Percentiles rank a stretch among this genome's conserved stretches.
Conservation (phyloP, 441 rosid species). For the Gossypium laxum region DNA sequence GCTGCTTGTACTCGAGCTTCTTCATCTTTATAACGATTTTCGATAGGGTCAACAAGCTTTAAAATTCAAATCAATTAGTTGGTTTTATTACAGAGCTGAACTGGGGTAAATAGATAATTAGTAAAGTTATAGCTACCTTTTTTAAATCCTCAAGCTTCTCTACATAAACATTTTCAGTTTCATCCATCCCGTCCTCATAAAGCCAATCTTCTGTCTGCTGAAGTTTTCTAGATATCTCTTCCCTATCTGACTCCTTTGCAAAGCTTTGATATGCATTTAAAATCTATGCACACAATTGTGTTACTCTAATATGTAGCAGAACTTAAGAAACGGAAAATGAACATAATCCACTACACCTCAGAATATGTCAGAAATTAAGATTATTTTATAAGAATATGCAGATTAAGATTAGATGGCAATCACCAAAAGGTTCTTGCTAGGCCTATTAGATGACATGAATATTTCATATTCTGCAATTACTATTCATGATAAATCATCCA, state of each 20-base stretch:
- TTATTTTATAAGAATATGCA: background rate
- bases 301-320: constrained; percentile 6
- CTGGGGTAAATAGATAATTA: background rate
- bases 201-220: constrained; percentile 66
- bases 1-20: constrained; percentile 47
- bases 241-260: constrained; percentile 44
- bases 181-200: constrained; percentile 62
- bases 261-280: constrained; percentile 40
- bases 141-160: constrained; percentile 44
- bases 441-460: background rate
- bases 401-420: background rate
- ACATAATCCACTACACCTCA: background rate
- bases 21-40: constrained; percentile 48
- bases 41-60: constrained; percentile 55
- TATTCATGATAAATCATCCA: background rate
- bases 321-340: background rate
- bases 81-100: background rate
- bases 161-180: constrained; percentile 44
- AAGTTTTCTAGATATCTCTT: constrained; percentile 44
- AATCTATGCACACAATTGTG: constrained; percentile 29
- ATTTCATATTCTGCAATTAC: background rate
- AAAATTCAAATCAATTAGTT: constrained; percentile 9
- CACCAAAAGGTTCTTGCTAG: background rate
- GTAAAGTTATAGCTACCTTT: constrained; percentile 29
- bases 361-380: background rate